Evolutionary conservation across 1,284 basidiomycete genomes (phyloP).

Genomic region (Fomitopsis betulina): DNA sequence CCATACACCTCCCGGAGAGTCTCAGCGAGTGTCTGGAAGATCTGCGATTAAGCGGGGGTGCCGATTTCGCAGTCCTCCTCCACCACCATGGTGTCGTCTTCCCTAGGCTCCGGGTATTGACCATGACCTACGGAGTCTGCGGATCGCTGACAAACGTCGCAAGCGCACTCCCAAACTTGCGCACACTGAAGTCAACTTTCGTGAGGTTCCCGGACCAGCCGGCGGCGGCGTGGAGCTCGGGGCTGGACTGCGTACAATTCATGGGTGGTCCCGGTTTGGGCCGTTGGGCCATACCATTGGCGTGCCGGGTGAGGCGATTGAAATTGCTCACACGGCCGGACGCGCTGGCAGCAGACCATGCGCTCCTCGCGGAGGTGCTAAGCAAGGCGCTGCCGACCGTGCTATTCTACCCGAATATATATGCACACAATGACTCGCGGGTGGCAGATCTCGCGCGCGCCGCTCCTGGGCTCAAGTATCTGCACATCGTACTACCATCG

Average conservation of each 20-base stretch:
- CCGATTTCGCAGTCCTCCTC: not conserved
- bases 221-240: not conserved
- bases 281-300: not conserved
- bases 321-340: not conserved
- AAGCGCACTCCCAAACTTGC: not conserved
- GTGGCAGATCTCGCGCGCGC: too few relatives aligned
- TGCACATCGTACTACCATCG: too few relatives aligned
- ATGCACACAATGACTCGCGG: too few relatives aligned
- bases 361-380: too few relatives aligned
- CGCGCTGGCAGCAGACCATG: too few relatives aligned
- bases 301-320: not conserved
- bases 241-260: not conserved
- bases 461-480: too few relatives aligned
- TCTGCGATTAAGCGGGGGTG: not conserved
- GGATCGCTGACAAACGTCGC: not conserved
- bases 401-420: too few relatives aligned
- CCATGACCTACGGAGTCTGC: not conserved
- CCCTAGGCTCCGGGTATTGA: not conserved
- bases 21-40: not conserved
- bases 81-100: not conserved
- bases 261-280: not conserved
- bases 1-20: not conserved
- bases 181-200: not conserved
- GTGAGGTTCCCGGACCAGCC: not conserved
- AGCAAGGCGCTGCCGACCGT: too few relatives aligned